Base-by-base conservation (phyloP, 2,329 filamentous ascomycete genomes). In the Penicillium sp. region DNA sequence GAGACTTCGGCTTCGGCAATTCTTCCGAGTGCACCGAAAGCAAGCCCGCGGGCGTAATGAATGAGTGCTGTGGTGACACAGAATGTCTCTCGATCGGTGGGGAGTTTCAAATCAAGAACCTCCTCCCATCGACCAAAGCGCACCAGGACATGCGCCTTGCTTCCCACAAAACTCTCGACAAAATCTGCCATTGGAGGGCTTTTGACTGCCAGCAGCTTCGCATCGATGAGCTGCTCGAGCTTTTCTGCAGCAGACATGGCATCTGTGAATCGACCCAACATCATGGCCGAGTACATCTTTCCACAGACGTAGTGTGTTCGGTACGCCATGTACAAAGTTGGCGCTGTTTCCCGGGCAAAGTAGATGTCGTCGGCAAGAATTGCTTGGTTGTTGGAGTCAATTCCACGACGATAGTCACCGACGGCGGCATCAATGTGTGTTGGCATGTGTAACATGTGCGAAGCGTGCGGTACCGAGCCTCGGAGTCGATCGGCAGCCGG, bases 171-270 rank as follows among this genome's bases (percentile, higher is more conserved):
- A 4, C 83, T 84, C 73, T 92, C 90, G 0, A 91, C 77, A 86
- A 88, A 91, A 72, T 92, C 88, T 1, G 89, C 89, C 88, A 92
- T 91, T 0, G 88, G 88, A 0, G 89, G 89, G 0, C 84, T 86
- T 62, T 86, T 69, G 12, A 89, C 78, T 0, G 84, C 82, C 1
- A 64, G 54, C 8, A 62, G 7, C 1, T 50, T 20, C 1, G 3
- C 3, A 54, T 56, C 48, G 31, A 64, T 54, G 4, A 67, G 31
- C 7, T 61, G 7, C 28, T 64, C 59, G 3, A 67, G 47, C 11
- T 61, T 61, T 49, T 63, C 52, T 5, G 62, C 65, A 15, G 65
- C 61, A 1, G 60, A 61, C 25, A 64, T 55, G 1, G 65, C 65
- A 11, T 66, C 65, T 3, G 12, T n/a, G 22, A 58, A 66, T 4